Evolutionary conservation across 441 rosid species (phyloP), one percentile per base, ranked within the genome.

Genomic region (Croton setiger): DNA sequence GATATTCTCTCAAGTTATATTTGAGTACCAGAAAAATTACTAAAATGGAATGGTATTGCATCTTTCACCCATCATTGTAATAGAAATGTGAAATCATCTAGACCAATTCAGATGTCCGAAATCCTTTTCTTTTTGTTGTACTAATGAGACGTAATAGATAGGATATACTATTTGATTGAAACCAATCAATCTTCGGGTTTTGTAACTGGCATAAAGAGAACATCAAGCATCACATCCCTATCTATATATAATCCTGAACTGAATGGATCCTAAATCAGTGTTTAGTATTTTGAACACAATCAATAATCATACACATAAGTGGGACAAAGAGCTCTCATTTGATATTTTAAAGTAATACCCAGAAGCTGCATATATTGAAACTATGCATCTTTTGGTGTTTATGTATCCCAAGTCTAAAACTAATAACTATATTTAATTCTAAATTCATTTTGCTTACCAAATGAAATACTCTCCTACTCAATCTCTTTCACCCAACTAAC

Each of bases 51-150:
- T 9, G 79, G 37, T n/a, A 80, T 82, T 64, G 81, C 80, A 64
- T 84, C 75, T 51, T 85, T 80, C 13, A 89, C 44, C 76, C 89
- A 94, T 6, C 96, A 65, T 91, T 89, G 54, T 88, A 91, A 75
- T 94, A 94, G 79, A 94, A 88, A 83, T 87, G 88, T 2, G 95
- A 97, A 37, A 94, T 91, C 93, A 88, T 91, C 12, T 86, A 91
- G 41, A 91, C 88, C 80, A 94, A 77, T 73, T 54, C 93, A 90
- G 68, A 82, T 78, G 52, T 87, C 98, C 89, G 89, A 80, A 68
- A 78, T 55, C 53, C 62, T 61, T 72, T 53, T 55, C 59, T 39
- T 63, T 18, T 27, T 27, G 1, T 53, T 35, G 68, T 52, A 60
- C 4, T 39, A 39, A 63, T 31, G 23, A 66, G 66, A 53, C 31